Conservation (phyloP, 2,329 filamentous ascomycete species). For the Bipolaris cookei region DNA sequence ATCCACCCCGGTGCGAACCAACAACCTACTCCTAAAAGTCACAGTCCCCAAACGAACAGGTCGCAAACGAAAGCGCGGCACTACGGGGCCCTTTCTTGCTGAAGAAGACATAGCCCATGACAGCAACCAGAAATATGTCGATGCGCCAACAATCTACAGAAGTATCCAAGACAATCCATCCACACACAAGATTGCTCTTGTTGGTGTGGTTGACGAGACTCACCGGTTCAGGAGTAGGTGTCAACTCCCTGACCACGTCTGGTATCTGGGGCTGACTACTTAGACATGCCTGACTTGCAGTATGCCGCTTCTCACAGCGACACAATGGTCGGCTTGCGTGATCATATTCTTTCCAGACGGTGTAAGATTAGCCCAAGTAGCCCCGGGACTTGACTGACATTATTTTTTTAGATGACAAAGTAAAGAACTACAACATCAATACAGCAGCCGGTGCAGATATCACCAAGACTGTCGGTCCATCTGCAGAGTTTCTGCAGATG, state of each 20-base stretch:
- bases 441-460: slow-evolving; percentile 59
- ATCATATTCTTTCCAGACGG: slow-evolving; percentile 73
- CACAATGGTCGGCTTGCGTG: slow-evolving; percentile 73
- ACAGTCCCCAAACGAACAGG: slow-evolving; percentile 87
- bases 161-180: slow-evolving; percentile 73
- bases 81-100: slow-evolving; percentile 64
- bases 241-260: neutral
- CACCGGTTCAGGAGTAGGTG: slow-evolving; percentile 79
- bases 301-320: slow-evolving; percentile 72
- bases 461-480: slow-evolving; percentile 75
- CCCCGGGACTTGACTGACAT: neutral
- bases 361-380: slow-evolving; percentile 56
- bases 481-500: slow-evolving; percentile 77
- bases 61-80: slow-evolving; percentile 82
- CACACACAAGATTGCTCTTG: slow-evolving; percentile 70
- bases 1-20: slow-evolving; percentile 76
- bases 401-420: slow-evolving; percentile 55
- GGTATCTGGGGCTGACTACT: slow-evolving; percentile 20
- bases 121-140: slow-evolving; percentile 20
- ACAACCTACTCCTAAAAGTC: slow-evolving; percentile 85
- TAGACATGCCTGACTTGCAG: slow-evolving; percentile 82
- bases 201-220: slow-evolving; percentile 76
- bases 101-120: slow-evolving; percentile 39
- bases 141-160: slow-evolving; percentile 58
- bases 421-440: slow-evolving; percentile 66